phyloP scores from a whole-genome alignment of 2,329 filamentous ascomycete species.

The Monosporascus sp. region DNA sequence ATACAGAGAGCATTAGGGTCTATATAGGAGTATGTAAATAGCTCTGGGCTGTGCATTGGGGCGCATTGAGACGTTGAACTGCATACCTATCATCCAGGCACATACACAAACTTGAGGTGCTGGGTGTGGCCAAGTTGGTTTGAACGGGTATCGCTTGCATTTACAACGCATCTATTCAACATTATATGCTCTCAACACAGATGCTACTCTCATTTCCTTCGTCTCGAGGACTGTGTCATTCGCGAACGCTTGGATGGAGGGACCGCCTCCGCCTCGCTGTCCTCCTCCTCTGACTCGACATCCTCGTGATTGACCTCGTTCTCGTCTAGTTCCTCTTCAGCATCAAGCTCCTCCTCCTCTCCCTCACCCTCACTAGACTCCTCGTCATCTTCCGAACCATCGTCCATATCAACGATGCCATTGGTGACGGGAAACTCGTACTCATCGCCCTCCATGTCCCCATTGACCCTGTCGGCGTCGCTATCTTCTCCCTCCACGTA shows the following conservation, averaged over 20 bases:
- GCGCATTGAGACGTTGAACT: too few species aligned
- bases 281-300: conserved; percentile 52
- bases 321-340: conserved; percentile 46
- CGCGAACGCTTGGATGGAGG: conserved; percentile 42
- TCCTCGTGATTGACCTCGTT: conserved; percentile 58
- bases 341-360: conserved; percentile 41
- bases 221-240: conserved; percentile 30
- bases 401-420: conserved; percentile 38
- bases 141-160: conserved; percentile 19
- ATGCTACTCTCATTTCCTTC: conserved; percentile 24
- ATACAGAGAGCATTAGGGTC: too few species aligned
- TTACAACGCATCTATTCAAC: conserved; percentile 16
- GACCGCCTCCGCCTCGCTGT: conserved; percentile 43
- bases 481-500: conserved; percentile 81
- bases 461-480: conserved; percentile 37
- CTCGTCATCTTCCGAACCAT: conserved; percentile 57
- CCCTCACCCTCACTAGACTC: conserved; percentile 35
- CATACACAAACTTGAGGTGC: too few species aligned
- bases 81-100: too few species aligned
- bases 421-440: conserved; percentile 54
- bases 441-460: conserved; percentile 48
- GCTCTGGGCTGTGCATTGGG: too few species aligned
- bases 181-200: not conserved
- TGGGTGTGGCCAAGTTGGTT: too few species aligned
- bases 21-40: too few species aligned